A percentile compares a stretch with the other conserved stretches of the same genome.
Evolutionary conservation across 495 filamentous ascomycete species (phyloP).

Genomic region (Trichoderma parareesei): DNA sequence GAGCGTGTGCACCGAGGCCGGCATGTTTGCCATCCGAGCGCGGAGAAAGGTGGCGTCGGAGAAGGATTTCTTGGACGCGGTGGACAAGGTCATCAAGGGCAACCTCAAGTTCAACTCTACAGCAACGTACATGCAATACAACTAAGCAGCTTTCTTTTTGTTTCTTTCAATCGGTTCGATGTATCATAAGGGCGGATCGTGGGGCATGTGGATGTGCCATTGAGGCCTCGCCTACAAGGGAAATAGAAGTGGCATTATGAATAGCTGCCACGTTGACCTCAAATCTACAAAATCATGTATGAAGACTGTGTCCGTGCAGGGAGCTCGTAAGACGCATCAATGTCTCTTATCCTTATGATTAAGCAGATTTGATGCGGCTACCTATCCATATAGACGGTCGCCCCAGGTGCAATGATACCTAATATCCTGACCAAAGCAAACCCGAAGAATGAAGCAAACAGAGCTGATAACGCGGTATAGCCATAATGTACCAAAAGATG

Average conservation of each 20-base stretch:
- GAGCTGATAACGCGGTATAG: background rate
- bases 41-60: constrained; percentile 96
- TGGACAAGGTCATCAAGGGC: constrained; percentile 99
- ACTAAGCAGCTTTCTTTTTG: constrained; percentile 43
- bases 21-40: constrained; percentile 97
- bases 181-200: constrained; percentile 5
- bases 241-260: background rate
- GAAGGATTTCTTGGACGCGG: constrained; percentile 96
- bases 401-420: no score
- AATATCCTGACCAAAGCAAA: no score
- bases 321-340: no score
- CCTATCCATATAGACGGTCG: no score
- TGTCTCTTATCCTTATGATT: no score
- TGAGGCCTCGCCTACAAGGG: background rate
- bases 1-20: constrained; percentile 97
- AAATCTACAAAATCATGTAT: background rate
- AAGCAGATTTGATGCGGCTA: no score
- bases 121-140: constrained; percentile 98
- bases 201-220: constrained; percentile 14
- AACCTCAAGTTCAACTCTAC: constrained; percentile 99
- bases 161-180: background rate
- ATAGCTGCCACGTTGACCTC: background rate
- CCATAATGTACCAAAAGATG: background rate
- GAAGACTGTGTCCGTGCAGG: background rate
- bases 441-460: background rate